phyloP scores from a whole-genome alignment of 2,329 filamentous ascomycete genomes.

The Hypomyces perniciosus region DNA sequence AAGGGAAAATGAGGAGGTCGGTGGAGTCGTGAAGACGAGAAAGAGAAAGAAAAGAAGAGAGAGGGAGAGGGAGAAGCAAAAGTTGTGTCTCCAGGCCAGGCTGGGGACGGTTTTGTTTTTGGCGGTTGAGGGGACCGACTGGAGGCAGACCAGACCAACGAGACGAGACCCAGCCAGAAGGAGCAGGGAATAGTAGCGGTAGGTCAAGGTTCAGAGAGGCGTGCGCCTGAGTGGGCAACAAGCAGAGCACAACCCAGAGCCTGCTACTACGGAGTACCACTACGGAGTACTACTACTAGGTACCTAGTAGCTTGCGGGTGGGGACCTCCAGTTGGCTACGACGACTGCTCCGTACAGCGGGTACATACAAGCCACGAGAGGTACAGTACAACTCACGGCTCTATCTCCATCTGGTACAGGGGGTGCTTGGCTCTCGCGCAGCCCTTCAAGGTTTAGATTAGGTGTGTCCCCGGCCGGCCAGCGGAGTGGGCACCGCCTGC shows the following conservation, averaged over 20 bases:
- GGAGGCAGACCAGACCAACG: constrained; percentile 6
- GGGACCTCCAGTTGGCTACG: too few species aligned
- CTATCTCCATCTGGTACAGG: too few species aligned
- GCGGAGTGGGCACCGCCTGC: too few species aligned
- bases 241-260: constrained; percentile 2
- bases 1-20: constrained; percentile 26
- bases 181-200: constrained; percentile 24
- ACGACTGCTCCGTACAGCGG: too few species aligned
- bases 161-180: constrained; percentile 18
- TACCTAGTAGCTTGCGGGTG: not conserved
- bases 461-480: too few species aligned
- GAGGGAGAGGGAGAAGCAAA: constrained; percentile 17
- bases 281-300: not conserved
- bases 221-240: not conserved
- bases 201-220: constrained; percentile 18
- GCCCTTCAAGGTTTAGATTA: too few species aligned
- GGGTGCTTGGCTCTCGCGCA: too few species aligned
- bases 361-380: too few species aligned
- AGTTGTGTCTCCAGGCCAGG: constrained; percentile 15
- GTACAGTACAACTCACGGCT: too few species aligned
- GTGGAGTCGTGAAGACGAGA: constrained; percentile 30
- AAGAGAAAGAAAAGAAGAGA: constrained; percentile 20
- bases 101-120: constrained; percentile 29
- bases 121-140: constrained; percentile 22
- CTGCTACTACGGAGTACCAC: too few species aligned